Evolutionary conservation across 2,329 filamentous ascomycete species (phyloP).

Genomic region (Alternaria brassicicola): DNA sequence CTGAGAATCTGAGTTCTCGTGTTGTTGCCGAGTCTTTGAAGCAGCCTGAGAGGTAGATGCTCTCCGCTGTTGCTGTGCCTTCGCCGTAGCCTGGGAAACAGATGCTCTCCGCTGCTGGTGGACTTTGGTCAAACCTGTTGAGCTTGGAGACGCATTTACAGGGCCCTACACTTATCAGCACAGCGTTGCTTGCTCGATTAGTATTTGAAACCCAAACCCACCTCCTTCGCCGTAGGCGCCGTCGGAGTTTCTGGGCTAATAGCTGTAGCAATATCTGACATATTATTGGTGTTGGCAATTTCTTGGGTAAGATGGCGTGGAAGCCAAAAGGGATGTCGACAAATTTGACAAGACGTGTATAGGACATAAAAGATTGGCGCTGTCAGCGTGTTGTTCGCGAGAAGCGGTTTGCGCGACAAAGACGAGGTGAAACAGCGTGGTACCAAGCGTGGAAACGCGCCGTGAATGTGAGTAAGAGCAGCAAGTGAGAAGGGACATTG

Average conservation of each 20-base stretch:
- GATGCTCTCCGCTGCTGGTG: neutral
- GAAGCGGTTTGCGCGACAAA: neutral
- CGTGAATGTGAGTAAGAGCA: neutral
- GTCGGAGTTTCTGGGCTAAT: constrained; percentile 6
- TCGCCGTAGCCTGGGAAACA: neutral
- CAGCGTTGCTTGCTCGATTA: neutral
- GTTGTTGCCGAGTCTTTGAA: neutral
- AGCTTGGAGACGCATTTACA: neutral
- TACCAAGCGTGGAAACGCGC: constrained; percentile 1
- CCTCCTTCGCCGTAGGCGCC: constrained; percentile 19
- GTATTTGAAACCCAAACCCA: neutral
- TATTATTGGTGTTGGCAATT: neutral
- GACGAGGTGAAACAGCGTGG: neutral
- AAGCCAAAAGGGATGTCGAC: neutral
- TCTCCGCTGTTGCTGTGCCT: neutral
- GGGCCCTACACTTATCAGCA: neutral
- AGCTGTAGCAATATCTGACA: neutral
- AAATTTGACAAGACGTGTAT: neutral
- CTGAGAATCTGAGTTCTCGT: neutral
- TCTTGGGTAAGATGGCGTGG: neutral
- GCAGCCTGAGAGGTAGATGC: neutral
- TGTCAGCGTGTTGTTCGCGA: neutral
- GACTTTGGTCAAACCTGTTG: neutral
- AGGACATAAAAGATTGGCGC: neutral
- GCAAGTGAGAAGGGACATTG: neutral